A percentile compares a stretch with the other conserved stretches of the same genome.
Conservation (phyloP, 108 stramenopile genomes). For the Stephanodiscus minutulus region DNA sequence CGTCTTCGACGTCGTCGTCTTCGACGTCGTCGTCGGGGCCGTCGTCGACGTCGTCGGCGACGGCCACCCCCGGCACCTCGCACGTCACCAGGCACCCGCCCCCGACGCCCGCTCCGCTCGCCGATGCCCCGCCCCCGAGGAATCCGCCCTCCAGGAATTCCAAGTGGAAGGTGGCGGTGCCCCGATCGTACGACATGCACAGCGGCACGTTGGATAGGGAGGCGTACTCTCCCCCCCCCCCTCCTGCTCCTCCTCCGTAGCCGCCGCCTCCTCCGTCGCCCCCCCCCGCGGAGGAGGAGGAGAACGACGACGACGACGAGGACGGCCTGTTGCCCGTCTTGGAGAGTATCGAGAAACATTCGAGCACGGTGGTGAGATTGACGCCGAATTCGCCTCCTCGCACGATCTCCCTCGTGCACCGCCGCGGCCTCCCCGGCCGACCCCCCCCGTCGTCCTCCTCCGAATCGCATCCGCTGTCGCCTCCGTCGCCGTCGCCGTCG, state of each 20-base stretch:
- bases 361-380: constrained; percentile 66
- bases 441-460: neutral
- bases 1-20: constrained; percentile 51
- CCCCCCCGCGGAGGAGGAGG: neutral
- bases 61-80: constrained; percentile 50
- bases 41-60: constrained; percentile 46
- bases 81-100: constrained; percentile 47
- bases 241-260: constrained; percentile 6
- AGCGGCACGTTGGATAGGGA: constrained; percentile 53
- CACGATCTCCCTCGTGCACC: constrained; percentile 33
- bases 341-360: constrained; percentile 60
- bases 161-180: constrained; percentile 57
- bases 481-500: constrained; percentile 21
- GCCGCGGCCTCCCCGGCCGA: neutral
- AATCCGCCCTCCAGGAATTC: constrained; percentile 54
- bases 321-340: constrained; percentile 18
- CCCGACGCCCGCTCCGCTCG: constrained; percentile 4
- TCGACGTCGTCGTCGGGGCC: constrained; percentile 12
- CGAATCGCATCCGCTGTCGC: too few species aligned
- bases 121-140: constrained; percentile 1
- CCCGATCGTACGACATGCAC: constrained; percentile 61
- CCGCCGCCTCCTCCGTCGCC: neutral
- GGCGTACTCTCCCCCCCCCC: constrained; percentile 39
- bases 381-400: constrained; percentile 62
- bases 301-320: too few species aligned